Percentiles rank a stretch among this genome's conserved stretches.
phyloP scores from a whole-genome alignment of 371 early-diverging fungal species.

The Homolaphlyctis polyrhiza region DNA sequence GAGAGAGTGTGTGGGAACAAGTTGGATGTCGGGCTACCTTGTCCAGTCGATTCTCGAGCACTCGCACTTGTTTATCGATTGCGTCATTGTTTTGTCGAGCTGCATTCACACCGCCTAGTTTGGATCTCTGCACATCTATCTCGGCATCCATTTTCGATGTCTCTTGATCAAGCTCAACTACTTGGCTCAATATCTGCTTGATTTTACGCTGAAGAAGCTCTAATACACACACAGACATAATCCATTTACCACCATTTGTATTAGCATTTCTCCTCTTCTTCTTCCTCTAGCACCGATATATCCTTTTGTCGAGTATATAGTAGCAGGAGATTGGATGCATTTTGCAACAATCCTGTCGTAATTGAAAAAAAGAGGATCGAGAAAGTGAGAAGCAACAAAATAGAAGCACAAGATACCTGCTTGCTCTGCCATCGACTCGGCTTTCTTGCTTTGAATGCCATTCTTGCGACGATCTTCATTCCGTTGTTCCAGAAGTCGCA shows the following conservation, averaged over 20 bases:
- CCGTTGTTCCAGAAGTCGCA: constrained; percentile 36
- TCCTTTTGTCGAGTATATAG: too few relatives aligned
- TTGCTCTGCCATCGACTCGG: constrained; percentile 43
- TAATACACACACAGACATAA: too few relatives aligned
- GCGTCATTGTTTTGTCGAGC: constrained; percentile 38
- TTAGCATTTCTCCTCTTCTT: neutral
- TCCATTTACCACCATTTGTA: neutral
- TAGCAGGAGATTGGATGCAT: too few relatives aligned
- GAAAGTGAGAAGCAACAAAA: neutral
- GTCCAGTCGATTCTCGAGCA: constrained; percentile 53
- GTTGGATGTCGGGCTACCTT: constrained; percentile 24
- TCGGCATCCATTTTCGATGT: constrained; percentile 30
- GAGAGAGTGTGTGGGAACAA: neutral
- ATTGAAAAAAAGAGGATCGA: too few relatives aligned
- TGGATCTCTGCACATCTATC: constrained; percentile 36
- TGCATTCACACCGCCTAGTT: constrained; percentile 46
- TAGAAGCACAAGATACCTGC: constrained; percentile 28
- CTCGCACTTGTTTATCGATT: constrained; percentile 46
- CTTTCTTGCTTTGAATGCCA: constrained; percentile 43
- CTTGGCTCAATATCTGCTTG: constrained; percentile 25
- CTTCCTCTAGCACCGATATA: too few relatives aligned
- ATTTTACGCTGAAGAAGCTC: constrained; percentile 38
- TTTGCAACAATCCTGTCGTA: too few relatives aligned
- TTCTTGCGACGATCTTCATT: constrained; percentile 35
- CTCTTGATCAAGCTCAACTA: constrained; percentile 28